Percentiles rank a stretch among this genome's conserved stretches.
Conservation (phyloP, 345 rosid species). For the Theobroma cacao region DNA sequence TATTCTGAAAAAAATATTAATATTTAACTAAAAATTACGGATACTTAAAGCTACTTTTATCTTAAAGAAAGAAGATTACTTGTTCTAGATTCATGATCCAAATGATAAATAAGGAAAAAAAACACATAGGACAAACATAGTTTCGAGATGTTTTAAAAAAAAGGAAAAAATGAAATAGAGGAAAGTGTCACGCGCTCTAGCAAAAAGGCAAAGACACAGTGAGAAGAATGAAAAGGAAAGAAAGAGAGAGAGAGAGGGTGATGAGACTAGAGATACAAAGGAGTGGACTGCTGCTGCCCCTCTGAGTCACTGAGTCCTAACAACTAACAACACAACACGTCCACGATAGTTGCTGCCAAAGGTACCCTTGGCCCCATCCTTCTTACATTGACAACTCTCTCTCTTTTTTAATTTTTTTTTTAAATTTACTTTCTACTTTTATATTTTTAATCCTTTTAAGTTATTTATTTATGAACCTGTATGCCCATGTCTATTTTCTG, state of each 20-base stretch:
- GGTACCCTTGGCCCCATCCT: not conserved
- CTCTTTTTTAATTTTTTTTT: not conserved
- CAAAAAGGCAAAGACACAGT: not conserved
- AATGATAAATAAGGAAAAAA: too few species aligned
- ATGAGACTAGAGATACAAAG: not conserved
- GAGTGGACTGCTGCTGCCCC: not conserved
- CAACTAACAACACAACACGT: not conserved
- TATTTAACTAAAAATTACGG: too few species aligned
- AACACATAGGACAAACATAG: not conserved
- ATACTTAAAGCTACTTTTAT: too few species aligned
- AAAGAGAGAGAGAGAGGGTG: not conserved
- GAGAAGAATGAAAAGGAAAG: not conserved
- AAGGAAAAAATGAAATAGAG: not conserved
- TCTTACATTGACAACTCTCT: not conserved
- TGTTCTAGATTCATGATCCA: too few species aligned
- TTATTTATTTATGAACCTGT: not conserved
- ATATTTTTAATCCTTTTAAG: too few species aligned
- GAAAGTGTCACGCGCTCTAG: not conserved
- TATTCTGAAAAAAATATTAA: too few species aligned
- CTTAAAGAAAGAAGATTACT: too few species aligned
- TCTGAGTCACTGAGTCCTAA: conserved; percentile 8
- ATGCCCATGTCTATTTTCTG: too few species aligned
- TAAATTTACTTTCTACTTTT: too few species aligned
- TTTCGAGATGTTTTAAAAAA: too few species aligned
- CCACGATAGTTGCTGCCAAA: conserved; percentile 7